Evolutionary conservation across 1,139 yeast genomes (phyloP), one percentile per base, ranked within the genome.

Genomic region (Lodderomyces metapsilosis): DNA sequence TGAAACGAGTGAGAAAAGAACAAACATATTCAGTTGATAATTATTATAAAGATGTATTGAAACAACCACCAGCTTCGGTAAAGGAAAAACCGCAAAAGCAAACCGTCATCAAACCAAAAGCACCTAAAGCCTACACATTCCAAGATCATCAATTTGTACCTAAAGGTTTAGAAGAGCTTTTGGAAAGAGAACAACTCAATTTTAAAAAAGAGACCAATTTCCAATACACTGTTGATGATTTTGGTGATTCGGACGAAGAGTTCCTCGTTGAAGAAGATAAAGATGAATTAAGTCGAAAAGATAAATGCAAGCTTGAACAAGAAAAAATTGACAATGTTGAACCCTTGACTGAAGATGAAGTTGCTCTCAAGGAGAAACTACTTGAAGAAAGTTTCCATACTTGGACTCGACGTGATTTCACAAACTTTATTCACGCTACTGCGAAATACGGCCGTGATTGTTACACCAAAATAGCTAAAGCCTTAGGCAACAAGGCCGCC

Each of bases 91-190:
- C 24, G 4, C 30, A 25, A 10, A 43, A 43, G 21, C 59, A 8
- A 51, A 61, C 4, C 36, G 34, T 40, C 8, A 15, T 34, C 6
- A 61, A 59, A 59, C 46, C 57, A 54, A 74, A 73, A 42, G 84
- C 91, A 2, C 97, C 97, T 2, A 88, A 87, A 53, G 65, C 76
- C 20, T 71, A 85, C 41, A 77, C 79, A 42, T 72, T 84, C 25
- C 94, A 84, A 52, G 98, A 92, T 56, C 95, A 84, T 59, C 98
- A 92, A 56, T 91, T 92, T 57, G 89, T 80, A 57, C 84, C 96
- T 1, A 71, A 75, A 4, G 81, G 78, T 32, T 66, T 92, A 36
- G 70, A 72, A 12, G 82, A 71, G 6, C 64, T 91, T 25, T 77
- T 91, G 43, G 88, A 83, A 27, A 79, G 86, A 52, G 98, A 92